phyloP scores from a whole-genome alignment of 2,329 filamentous ascomycete genomes.

The Aureobasidium sp. region DNA sequence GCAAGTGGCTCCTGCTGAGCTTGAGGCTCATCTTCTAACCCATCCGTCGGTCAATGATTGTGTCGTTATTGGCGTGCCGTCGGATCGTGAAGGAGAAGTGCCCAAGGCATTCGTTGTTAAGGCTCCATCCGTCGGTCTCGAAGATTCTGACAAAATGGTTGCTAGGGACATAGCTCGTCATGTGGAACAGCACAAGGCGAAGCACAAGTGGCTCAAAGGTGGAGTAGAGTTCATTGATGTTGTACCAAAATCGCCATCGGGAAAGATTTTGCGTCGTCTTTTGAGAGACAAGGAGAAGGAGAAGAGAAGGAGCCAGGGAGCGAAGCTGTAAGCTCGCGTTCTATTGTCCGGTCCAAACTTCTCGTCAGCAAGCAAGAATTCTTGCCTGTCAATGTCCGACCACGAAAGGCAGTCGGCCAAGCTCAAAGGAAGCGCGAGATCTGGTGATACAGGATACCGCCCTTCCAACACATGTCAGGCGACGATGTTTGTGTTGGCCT shows the following conservation, averaged over 20 bases:
- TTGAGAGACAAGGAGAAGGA: slow-evolving; percentile 66
- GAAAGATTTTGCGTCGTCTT: slow-evolving; percentile 55
- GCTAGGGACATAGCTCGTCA: slow-evolving; percentile 49
- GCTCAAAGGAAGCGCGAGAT: neutral
- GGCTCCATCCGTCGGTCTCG: slow-evolving; percentile 43
- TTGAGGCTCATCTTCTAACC: slow-evolving; percentile 71
- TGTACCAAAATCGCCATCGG: slow-evolving; percentile 49
- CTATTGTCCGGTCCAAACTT: neutral
- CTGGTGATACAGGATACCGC: too few relatives aligned
- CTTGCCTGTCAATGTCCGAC: neutral
- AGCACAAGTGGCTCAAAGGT: slow-evolving; percentile 56
- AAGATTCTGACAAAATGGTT: slow-evolving; percentile 46
- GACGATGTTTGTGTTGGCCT: neutral
- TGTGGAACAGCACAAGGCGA: slow-evolving; percentile 55
- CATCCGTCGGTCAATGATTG: slow-evolving; percentile 71
- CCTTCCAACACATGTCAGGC: neutral
- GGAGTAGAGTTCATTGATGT: slow-evolving; percentile 52
- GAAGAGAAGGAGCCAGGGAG: slow-evolving; percentile 35
- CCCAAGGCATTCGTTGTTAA: slow-evolving; percentile 61
- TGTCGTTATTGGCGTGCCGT: slow-evolving; percentile 68
- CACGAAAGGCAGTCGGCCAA: neutral
- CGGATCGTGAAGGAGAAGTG: slow-evolving; percentile 54
- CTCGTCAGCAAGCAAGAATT: neutral
- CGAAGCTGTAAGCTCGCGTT: slow-evolving; percentile 16
- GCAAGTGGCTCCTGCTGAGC: slow-evolving; percentile 77